Evolutionary conservation across 129 eudicot species (phyloP).

Genomic region (Mikania micrantha): DNA sequence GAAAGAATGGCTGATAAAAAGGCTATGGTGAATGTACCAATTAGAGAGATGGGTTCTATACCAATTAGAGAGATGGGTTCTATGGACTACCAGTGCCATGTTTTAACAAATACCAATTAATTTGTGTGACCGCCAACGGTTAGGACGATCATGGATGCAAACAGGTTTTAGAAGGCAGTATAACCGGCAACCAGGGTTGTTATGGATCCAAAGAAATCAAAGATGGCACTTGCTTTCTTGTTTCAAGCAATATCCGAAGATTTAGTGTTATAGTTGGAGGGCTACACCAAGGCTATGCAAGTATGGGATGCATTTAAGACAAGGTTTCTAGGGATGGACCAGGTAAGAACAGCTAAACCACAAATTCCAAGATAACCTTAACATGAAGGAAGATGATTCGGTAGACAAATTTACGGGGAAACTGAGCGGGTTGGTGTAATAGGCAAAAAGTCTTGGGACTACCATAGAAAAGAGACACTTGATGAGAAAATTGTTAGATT

Average conservation of each 20-base stretch:
- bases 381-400: not conserved
- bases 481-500: not conserved
- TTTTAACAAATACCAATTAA: too few relatives aligned
- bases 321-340: not conserved
- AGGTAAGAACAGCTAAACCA: not conserved
- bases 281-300: not conserved
- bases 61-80: too few relatives aligned
- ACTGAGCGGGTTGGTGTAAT: not conserved
- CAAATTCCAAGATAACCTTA: not conserved
- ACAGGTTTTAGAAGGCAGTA: too few relatives aligned
- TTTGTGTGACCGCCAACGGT: too few relatives aligned
- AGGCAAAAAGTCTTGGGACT: not conserved
- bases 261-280: not conserved
- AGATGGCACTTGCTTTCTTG: not conserved
- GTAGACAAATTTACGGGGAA: not conserved
- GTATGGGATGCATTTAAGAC: not conserved
- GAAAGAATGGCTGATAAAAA: too few relatives aligned
- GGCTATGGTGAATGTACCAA: too few relatives aligned
- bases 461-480: not conserved
- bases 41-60: too few relatives aligned
- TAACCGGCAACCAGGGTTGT: not conserved
- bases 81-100: too few relatives aligned
- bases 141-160: too few relatives aligned
- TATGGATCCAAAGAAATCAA: not conserved
- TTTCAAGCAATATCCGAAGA: not conserved